Conservation (phyloP, 352 stramenopile genomes). For the Globisporangium mamillatum region DNA sequence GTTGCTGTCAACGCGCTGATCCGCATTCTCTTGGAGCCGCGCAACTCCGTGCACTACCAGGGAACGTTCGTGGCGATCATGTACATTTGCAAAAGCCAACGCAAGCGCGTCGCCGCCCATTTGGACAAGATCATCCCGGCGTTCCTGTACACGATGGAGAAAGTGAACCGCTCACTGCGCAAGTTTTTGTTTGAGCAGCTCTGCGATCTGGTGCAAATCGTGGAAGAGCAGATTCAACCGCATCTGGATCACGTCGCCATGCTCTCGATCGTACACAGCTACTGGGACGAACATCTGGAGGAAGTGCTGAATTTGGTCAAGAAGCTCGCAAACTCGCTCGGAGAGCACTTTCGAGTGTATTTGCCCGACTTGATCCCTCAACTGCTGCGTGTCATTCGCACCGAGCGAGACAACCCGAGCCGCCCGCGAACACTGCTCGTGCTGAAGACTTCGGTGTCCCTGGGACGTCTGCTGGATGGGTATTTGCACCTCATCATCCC, state of each 20-base stretch:
- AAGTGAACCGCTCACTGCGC: slow-evolving; percentile 79
- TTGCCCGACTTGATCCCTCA: slow-evolving; percentile 86
- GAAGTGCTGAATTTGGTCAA: slow-evolving; percentile 98
- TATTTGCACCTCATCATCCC: slow-evolving; percentile 87
- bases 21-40: slow-evolving; percentile 96
- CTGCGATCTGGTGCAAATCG: slow-evolving; percentile 94
- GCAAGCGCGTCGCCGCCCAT: slow-evolving; percentile 93
- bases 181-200: slow-evolving; percentile 97
- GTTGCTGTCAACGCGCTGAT: slow-evolving; percentile 97
- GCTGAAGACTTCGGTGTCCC: slow-evolving; percentile 73
- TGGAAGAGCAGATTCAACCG: slow-evolving; percentile 95
- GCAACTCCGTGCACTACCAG: slow-evolving; percentile 95
- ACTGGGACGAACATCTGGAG: slow-evolving; percentile 92
- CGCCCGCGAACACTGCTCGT: slow-evolving; percentile 75
- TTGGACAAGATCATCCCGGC: slow-evolving; percentile 97
- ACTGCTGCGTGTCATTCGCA: slow-evolving; percentile 84
- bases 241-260: slow-evolving; percentile 82
- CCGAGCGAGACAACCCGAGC: slow-evolving; percentile 61
- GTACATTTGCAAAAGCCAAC: slow-evolving; percentile 98
- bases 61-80: slow-evolving; percentile 98
- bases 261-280: slow-evolving; percentile 79
- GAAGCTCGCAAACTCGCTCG: slow-evolving; percentile 82
- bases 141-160: slow-evolving; percentile 94
- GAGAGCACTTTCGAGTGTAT: slow-evolving; percentile 88
- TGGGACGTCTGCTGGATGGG: slow-evolving; percentile 73